These are phyloP conservation scores for Myxozyma melibiosi DNA, from an alignment of 805 yeast species.

Conservation along the genomic window DNA sequence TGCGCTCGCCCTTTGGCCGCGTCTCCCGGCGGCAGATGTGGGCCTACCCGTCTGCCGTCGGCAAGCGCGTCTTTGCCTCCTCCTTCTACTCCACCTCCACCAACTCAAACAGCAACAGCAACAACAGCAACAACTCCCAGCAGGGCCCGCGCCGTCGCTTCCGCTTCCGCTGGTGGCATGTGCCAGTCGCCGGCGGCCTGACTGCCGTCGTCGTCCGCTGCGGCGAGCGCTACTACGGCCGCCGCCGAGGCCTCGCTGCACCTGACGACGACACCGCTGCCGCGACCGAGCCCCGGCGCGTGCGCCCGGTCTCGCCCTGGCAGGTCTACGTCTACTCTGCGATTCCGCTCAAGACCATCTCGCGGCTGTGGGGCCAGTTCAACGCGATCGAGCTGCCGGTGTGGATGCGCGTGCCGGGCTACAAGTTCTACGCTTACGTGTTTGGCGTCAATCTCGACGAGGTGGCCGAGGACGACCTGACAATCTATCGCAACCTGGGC, in stretches of 20 bases:
- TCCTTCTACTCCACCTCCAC: too few relatives aligned
- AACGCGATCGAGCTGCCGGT: constrained; percentile 81
- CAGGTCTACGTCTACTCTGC: constrained; percentile 85
- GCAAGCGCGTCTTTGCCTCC: constrained; percentile 21
- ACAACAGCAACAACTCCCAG: constrained; percentile 16
- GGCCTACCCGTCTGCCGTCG: constrained; percentile 24
- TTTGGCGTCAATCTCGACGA: constrained; percentile 92
- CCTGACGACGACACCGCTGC: constrained; percentile 1
- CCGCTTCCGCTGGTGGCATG: constrained; percentile 34
- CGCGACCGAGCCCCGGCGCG: constrained; percentile 23
- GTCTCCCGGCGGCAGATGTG: constrained; percentile 30
- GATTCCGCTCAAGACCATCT: constrained; percentile 84
- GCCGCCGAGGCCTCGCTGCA: background rate
- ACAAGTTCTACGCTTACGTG: constrained; percentile 67
- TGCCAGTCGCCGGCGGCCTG: constrained; percentile 33
- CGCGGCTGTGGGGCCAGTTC: constrained; percentile 92
- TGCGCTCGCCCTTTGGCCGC: constrained; percentile 26
- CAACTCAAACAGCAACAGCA: constrained; percentile 5
- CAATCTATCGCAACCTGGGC: constrained; percentile 73
- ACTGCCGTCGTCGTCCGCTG: constrained; percentile 25
- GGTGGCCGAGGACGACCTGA: constrained; percentile 79
- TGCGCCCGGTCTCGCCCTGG: constrained; percentile 79
- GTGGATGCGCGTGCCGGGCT: constrained; percentile 86
- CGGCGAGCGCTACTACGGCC: constrained; percentile 20
- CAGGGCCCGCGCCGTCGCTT: constrained; percentile 19